These are phyloP conservation scores for Cyathus striatus DNA, from an alignment of 768 basidiomycete genomes.

Conservation along the genomic window DNA sequence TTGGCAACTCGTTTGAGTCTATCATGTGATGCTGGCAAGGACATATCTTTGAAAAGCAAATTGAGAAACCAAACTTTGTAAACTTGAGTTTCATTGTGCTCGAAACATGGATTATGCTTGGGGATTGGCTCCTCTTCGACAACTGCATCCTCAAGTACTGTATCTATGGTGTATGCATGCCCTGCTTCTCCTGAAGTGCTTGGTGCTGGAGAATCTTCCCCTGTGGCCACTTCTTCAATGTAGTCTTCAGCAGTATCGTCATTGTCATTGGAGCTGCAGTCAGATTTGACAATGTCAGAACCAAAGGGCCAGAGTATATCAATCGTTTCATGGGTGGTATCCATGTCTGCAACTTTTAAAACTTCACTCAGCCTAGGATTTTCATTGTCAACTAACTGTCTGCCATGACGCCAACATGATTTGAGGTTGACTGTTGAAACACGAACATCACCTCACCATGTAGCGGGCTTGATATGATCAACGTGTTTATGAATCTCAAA, in stretches of 20 bases:
- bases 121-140: too few species aligned
- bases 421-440: constrained; percentile 17
- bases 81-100: too few species aligned
- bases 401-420: constrained; percentile 25
- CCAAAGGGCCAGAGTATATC: constrained; percentile 13
- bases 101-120: too few species aligned
- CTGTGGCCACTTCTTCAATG: background rate
- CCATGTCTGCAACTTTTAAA: constrained; percentile 3
- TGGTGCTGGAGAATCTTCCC: too few species aligned
- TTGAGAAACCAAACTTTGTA: too few species aligned
- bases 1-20: background rate
- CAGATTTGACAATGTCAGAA: constrained; percentile 5
- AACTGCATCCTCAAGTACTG: constrained; percentile 9
- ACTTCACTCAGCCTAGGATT: background rate
- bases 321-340: too few species aligned
- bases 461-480: constrained; percentile 32
- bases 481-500: constrained; percentile 11
- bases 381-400: constrained; percentile 9
- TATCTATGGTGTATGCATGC: too few species aligned
- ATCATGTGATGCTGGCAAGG: too few species aligned
- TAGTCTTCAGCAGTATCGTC: constrained; percentile 13
- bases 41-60: too few species aligned
- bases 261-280: constrained; percentile 11
- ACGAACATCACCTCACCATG: constrained; percentile 24
- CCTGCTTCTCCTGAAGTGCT: constrained; percentile 3